These are phyloP conservation scores for Chlamydomonas sphaeroides DNA, from an alignment of 139 green algal species.

Conservation along the genomic window DNA sequence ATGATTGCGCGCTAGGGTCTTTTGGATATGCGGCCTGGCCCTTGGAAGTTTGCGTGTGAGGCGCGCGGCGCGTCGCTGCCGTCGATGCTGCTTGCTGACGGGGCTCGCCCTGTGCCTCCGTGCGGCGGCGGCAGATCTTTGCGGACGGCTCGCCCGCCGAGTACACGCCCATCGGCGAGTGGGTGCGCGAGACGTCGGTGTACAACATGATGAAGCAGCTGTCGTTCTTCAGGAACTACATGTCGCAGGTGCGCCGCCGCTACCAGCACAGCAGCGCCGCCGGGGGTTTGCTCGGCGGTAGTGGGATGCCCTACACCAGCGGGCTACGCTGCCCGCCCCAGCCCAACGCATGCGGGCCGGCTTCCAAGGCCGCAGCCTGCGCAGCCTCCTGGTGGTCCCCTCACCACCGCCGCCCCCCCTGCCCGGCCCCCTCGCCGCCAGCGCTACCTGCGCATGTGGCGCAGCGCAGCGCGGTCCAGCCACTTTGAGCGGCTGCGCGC, in stretches of 20 bases:
- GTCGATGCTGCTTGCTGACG: no score
- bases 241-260: conserved; percentile 41
- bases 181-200: conserved; percentile 63
- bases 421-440: neutral
- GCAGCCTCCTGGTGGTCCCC: no score
- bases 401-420: neutral
- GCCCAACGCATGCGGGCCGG: no score
- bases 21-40: no score
- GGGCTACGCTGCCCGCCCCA: no score
- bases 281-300: no score
- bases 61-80: no score
- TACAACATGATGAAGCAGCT: conserved; percentile 75
- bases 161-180: conserved; percentile 67
- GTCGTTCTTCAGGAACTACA: conserved; percentile 63
- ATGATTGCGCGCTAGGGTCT: neutral
- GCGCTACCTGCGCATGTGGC: conserved; percentile 60
- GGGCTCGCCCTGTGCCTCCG: no score
- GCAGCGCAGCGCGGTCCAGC: conserved; percentile 38
- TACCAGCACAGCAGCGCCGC: no score
- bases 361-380: no score
- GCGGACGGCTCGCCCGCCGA: conserved; percentile 46
- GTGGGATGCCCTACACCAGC: no score
- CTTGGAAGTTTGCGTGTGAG: no score
- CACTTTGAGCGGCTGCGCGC: conserved; percentile 51
- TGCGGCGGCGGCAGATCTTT: conserved; percentile 52